Evolutionary conservation across 345 rosid genomes (phyloP).

Genomic region (Reutealis trisperma): DNA sequence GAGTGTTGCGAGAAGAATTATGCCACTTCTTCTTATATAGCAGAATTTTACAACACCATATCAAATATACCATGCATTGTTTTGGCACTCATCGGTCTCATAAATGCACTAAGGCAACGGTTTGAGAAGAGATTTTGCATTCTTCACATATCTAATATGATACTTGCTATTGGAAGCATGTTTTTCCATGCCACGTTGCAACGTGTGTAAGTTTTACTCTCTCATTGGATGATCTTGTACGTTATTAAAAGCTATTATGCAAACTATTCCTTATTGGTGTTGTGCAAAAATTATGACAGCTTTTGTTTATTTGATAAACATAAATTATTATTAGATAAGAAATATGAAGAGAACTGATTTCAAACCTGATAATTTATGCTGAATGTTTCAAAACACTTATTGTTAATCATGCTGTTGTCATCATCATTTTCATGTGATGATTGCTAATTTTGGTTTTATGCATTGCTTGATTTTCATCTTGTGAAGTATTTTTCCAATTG

Average conservation of each 20-base stretch:
- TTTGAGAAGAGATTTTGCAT: constrained; percentile 94
- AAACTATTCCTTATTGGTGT: neutral
- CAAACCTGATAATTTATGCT: neutral
- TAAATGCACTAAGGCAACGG: constrained; percentile 78
- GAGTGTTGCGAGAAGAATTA: constrained; percentile 93
- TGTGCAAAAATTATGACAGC: too few relatives aligned
- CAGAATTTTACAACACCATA: constrained; percentile 84
- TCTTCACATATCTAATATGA: constrained; percentile 88
- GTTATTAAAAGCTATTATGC: neutral
- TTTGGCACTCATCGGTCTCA: constrained; percentile 78
- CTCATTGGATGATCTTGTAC: constrained; percentile 7
- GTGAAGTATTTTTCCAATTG: too few relatives aligned
- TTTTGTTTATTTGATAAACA: too few relatives aligned
- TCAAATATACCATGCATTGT: constrained; percentile 78
- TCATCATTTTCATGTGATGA: too few relatives aligned
- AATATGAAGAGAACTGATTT: too few relatives aligned
- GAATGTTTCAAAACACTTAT: too few relatives aligned
- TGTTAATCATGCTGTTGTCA: too few relatives aligned
- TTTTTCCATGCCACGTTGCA: constrained; percentile 83
- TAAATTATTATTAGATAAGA: too few relatives aligned
- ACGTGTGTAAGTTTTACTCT: constrained; percentile 51
- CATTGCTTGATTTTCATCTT: too few relatives aligned
- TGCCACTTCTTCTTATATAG: constrained; percentile 71
- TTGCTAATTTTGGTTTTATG: too few relatives aligned
- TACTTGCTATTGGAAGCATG: constrained; percentile 93